Evolutionary conservation across 108 stramenopile genomes (phyloP).

Genomic region (Cyclotella sp.): DNA sequence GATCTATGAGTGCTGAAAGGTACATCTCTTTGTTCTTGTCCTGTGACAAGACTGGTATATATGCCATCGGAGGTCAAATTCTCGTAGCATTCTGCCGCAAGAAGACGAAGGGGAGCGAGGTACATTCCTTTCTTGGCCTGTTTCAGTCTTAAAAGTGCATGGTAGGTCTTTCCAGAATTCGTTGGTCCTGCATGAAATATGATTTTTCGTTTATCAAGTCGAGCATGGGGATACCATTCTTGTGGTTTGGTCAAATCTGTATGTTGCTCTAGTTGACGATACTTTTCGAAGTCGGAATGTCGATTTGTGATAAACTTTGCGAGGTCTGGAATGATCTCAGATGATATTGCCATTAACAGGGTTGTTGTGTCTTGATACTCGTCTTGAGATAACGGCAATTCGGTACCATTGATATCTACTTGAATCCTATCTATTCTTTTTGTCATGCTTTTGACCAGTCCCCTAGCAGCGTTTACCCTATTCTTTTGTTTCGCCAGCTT

Average conservation of each 20-base stretch:
- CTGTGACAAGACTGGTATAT: conserved; percentile 58
- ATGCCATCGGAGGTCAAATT: conserved; percentile 83
- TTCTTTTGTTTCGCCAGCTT: conserved; percentile 20
- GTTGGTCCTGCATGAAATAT: conserved; percentile 95
- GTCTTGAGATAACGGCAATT: conserved; percentile 38
- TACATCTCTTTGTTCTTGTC: conserved; percentile 86
- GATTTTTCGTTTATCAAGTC: conserved; percentile 75
- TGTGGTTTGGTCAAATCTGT: conserved; percentile 83
- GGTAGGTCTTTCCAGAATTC: conserved; percentile 95
- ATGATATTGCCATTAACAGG: conserved; percentile 29
- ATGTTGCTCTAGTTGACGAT: conserved; percentile 60
- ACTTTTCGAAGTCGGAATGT: conserved; percentile 63
- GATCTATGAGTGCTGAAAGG: conserved; percentile 84
- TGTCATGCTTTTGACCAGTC: not conserved
- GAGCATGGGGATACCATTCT: conserved; percentile 73
- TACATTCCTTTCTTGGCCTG: conserved; percentile 86
- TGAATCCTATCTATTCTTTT: conserved; percentile 3
- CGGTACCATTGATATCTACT: conserved; percentile 3
- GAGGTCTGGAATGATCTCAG: conserved; percentile 44
- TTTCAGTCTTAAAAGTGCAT: conserved; percentile 85
- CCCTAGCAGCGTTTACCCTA: conserved; percentile 20
- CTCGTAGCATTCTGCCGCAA: conserved; percentile 94
- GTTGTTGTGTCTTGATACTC: conserved; percentile 43
- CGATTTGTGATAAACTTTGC: conserved; percentile 58
- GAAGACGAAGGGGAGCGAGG: conserved; percentile 92